These are phyloP conservation scores for Chondrus crispus DNA, from an alignment of 23 red algal species.

Conservation along the genomic window DNA sequence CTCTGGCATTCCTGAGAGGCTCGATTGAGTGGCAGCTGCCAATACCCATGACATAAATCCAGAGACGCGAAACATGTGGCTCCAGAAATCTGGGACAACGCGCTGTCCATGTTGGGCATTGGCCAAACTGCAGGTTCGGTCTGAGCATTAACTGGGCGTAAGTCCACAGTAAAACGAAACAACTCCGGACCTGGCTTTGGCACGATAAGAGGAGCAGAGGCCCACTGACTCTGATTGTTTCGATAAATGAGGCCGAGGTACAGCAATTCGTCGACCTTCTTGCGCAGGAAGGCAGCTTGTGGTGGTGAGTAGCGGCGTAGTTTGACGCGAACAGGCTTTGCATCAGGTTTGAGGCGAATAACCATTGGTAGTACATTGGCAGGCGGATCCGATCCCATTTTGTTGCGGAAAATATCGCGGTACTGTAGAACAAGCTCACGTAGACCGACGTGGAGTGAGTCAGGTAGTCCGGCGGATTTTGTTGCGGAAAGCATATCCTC, in stretches of 20 bases:
- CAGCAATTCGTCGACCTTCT: neutral
- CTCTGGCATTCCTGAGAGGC: neutral
- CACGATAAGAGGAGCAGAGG: constrained; percentile 19
- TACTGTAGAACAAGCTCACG: neutral
- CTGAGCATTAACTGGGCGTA: neutral
- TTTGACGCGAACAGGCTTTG: constrained; percentile 13
- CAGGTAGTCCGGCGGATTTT: neutral
- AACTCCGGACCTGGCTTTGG: neutral
- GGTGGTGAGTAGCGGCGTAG: constrained; percentile 7
- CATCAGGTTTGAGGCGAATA: neutral
- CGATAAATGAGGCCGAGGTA: neutral
- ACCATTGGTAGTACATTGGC: constrained; percentile 6
- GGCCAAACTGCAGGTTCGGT: neutral
- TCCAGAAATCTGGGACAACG: neutral
- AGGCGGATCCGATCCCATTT: neutral
- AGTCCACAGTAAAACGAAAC: constrained; percentile 37
- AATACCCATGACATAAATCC: neutral
- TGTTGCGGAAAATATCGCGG: constrained; percentile 8
- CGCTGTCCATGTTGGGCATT: neutral
- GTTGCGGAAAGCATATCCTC: neutral
- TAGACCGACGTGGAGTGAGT: neutral
- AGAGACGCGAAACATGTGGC: neutral
- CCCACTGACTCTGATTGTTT: neutral
- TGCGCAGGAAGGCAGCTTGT: neutral
- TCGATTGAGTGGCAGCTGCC: neutral